Evolutionary conservation across 2,329 filamentous ascomycete genomes (phyloP).

Genomic region (Alternaria alternata): DNA sequence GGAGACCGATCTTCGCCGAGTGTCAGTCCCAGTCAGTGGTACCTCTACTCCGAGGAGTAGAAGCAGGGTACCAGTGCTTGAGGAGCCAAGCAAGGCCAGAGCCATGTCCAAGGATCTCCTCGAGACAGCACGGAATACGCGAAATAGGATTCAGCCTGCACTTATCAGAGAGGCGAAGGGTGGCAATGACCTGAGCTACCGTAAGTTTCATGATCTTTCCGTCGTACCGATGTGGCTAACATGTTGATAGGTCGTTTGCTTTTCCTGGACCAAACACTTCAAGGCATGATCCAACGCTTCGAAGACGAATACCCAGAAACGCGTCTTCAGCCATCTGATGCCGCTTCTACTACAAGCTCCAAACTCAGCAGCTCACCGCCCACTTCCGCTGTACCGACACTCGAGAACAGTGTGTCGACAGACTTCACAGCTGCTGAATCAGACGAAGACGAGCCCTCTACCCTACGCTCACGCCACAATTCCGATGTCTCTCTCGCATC

Average conservation of each 20-base stretch:
- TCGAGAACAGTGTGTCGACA: constrained; percentile 35
- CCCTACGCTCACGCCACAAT: constrained; percentile 65
- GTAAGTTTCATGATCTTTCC: constrained; percentile 60
- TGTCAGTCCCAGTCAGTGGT: constrained; percentile 57
- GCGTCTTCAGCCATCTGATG: constrained; percentile 58
- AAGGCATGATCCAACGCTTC: constrained; percentile 92
- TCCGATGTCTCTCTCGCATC: constrained; percentile 74
- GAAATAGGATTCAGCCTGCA: constrained; percentile 81
- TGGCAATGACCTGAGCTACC: constrained; percentile 77
- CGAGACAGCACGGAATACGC: constrained; percentile 87
- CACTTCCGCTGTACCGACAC: constrained; percentile 39
- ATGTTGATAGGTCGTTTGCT: constrained; percentile 69
- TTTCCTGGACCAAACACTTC: constrained; percentile 87
- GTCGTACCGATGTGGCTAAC: constrained; percentile 25
- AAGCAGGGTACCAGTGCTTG: constrained; percentile 12
- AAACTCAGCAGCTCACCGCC: constrained; percentile 42
- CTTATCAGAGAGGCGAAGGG: constrained; percentile 76
- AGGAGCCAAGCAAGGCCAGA: constrained; percentile 54
- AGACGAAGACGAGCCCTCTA: constrained; percentile 54
- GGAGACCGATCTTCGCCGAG: constrained; percentile 62
- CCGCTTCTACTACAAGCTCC: constrained; percentile 42
- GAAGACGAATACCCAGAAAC: constrained; percentile 97
- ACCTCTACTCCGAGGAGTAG: constrained; percentile 61
- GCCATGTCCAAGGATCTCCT: constrained; percentile 94
- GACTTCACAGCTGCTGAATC: constrained; percentile 42